Percentiles rank a stretch among this genome's conserved stretches.
phyloP scores from a whole-genome alignment of 2,329 filamentous ascomycete genomes.

The Talaromyces amestolkiae region DNA sequence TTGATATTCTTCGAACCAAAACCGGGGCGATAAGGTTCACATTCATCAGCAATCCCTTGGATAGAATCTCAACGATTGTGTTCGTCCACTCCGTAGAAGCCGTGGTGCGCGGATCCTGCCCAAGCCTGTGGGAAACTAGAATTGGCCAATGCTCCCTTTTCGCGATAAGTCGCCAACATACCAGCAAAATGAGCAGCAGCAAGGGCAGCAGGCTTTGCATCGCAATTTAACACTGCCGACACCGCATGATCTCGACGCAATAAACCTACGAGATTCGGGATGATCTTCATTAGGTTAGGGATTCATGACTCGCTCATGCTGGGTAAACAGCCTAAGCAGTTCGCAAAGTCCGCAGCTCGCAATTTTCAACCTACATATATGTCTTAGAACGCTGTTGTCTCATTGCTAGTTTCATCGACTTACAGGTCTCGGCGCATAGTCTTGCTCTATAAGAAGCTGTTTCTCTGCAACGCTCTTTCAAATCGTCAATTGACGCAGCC shows the following conservation, averaged over 20 bases:
- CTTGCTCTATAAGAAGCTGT: not conserved
- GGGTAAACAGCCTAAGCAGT: not conserved
- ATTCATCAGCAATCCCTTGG: too few species aligned
- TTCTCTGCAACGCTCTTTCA: not conserved
- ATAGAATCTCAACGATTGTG: not conserved
- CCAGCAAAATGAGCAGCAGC: not conserved
- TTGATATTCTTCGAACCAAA: not conserved
- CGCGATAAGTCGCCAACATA: not conserved
- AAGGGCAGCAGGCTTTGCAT: not conserved
- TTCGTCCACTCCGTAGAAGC: not conserved
- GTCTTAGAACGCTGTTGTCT: not conserved
- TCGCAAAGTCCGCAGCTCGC: not conserved
- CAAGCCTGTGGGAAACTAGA: not conserved
- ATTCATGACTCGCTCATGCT: not conserved
- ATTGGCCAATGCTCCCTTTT: not conserved
- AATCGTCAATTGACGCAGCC: not conserved
- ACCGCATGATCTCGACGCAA: not conserved
- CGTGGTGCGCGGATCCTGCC: not conserved
- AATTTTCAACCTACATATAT: not conserved
- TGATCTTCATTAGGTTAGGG: not conserved
- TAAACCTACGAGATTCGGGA: too few species aligned
- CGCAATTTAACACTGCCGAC: not conserved
- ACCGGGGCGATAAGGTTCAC: too few species aligned
- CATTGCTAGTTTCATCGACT: not conserved
- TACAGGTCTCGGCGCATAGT: not conserved